Base-by-base conservation (phyloP, 75 land plant genomes). In the Chamaecyparis obtusa region DNA sequence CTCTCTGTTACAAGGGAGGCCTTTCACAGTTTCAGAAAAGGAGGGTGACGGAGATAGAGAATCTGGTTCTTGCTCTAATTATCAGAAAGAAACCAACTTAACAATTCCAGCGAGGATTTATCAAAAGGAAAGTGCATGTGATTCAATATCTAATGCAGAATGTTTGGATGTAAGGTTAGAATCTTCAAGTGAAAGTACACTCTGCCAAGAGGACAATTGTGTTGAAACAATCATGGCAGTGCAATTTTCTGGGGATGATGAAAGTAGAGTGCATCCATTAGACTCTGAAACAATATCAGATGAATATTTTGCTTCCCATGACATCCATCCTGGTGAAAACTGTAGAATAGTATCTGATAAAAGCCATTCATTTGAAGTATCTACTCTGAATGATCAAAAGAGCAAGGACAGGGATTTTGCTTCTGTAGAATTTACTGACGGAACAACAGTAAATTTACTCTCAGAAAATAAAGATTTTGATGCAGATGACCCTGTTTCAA, bases 81-180 rank as follows among this genome's bases (percentile, higher is more conserved):
- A 43, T 80, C 48, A 43, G 48, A 80, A 41, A 43, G 83, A 80
- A 80, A 41, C 41, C 41, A 41, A 41, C 2, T 80, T 80, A 44
- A n/a, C 37, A 43, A 27, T 21, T 44, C 48, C 83, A 80, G 48
- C 3, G 10, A 24, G 48, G 49, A 39, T 43, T 80, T 7, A 11
- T 80, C 49, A 44, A 3, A 80, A 44, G 39, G 46, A 80, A 9
- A 80, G 83, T 24, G 83, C 7, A 24, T n/a, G 24, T 80, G 83
- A 80, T 80, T 44, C n/a, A 43, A 43, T 24, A 24, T 80, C 30
- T 80, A 48, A 41, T 80, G 46, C 83, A 41, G 46, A 80, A 16
- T 80, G 83, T 43, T 41, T 80, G 83, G 83, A 80, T 80, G 30
- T 44, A 80, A 80, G 49, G 3, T 19, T 81, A 44, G 49, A 46